Conservation (phyloP, 129 eudicot genomes). For the Apium graveolens region DNA sequence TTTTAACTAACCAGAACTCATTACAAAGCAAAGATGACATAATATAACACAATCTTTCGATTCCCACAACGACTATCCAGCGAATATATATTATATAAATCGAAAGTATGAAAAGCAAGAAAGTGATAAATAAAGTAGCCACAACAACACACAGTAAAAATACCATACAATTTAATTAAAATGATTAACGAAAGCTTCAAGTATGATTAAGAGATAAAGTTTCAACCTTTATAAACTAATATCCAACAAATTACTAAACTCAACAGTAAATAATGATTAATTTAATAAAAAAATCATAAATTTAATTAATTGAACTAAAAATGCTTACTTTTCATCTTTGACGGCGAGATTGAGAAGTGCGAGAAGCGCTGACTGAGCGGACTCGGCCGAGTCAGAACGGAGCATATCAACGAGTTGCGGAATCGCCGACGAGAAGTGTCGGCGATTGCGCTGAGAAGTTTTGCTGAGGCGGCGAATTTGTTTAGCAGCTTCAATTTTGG, state of each 20-base stretch:
- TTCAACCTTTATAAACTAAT: background rate
- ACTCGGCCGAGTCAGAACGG: conserved; percentile 18
- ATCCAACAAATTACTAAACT: background rate
- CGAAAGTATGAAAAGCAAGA: conserved; percentile 2
- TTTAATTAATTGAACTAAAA: background rate
- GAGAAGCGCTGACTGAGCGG: conserved; percentile 45
- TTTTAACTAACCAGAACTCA: background rate
- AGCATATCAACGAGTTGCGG: conserved; percentile 45
- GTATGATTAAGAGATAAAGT: background rate
- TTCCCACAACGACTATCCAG: conserved; percentile 23
- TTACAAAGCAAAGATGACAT: background rate
- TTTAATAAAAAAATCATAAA: background rate
- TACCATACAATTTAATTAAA: background rate
- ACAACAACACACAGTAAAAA: conserved; percentile 7
- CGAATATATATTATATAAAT: conserved; percentile 10
- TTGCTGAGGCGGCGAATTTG: conserved; percentile 51
- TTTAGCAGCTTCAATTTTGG: conserved; percentile 36
- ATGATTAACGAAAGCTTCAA: background rate
- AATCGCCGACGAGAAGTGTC: conserved; percentile 34
- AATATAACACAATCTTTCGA: background rate
- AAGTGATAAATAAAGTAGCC: conserved; percentile 22
- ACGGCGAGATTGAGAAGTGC: conserved; percentile 67
- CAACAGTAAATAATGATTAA: background rate
- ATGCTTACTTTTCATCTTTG: conserved; percentile 40
- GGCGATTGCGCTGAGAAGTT: conserved; percentile 48